Evolutionary conservation across 1,284 basidiomycete species (phyloP).

Genomic region (Trichosporon coremiiforme): DNA sequence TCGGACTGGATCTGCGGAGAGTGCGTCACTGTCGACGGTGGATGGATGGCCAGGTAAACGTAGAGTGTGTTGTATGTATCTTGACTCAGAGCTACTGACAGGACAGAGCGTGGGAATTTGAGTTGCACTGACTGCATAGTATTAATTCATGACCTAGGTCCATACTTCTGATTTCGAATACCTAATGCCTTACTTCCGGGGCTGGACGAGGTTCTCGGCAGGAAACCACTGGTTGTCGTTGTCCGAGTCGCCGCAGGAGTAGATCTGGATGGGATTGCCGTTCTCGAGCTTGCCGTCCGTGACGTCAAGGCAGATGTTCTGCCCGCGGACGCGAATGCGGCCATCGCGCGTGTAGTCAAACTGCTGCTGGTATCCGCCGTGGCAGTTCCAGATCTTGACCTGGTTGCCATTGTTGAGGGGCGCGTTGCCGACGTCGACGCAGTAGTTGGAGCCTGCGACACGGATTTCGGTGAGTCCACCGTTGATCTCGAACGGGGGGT

Average conservation of each 20-base stretch:
- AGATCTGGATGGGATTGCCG: constrained; percentile 9
- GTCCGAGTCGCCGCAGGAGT: background rate
- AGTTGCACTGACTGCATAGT: background rate
- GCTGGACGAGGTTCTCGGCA: background rate
- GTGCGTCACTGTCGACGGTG: constrained; percentile 57
- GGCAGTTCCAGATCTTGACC: constrained; percentile 14
- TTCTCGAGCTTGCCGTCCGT: constrained; percentile 7
- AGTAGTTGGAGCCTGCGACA: constrained; percentile 1
- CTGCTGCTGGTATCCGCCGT: constrained; percentile 16
- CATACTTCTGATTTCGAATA: no score
- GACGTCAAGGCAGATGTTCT: constrained; percentile 9
- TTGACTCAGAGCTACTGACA: background rate
- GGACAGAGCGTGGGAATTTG: background rate
- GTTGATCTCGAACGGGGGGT: background rate
- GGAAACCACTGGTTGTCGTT: constrained; percentile 13
- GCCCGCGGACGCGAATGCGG: background rate
- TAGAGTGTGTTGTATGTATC: background rate
- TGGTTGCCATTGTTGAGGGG: constrained; percentile 6
- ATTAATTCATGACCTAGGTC: no score
- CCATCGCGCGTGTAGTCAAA: constrained; percentile 6
- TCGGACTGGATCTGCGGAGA: constrained; percentile 91
- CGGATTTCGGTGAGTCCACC: background rate
- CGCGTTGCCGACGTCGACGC: background rate
- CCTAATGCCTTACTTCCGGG: background rate
- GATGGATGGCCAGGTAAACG: constrained; percentile 53